Percentiles rank a stretch among this genome's conserved stretches.
Conservation (phyloP, 2,329 filamentous ascomycete species). For the Thielaviopsis euricoi region DNA sequence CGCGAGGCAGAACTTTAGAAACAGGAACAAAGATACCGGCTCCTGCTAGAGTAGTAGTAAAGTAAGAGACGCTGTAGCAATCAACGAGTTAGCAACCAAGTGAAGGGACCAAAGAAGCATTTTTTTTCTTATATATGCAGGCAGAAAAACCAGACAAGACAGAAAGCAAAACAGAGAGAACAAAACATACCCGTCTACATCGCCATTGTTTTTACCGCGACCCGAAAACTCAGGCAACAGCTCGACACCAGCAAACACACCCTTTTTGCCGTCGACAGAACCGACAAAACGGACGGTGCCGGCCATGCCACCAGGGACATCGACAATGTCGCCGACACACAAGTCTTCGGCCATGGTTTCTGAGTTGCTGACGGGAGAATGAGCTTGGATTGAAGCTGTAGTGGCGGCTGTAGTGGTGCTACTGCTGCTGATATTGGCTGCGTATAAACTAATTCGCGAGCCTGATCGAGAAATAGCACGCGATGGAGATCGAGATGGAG, state of each 20-base stretch:
- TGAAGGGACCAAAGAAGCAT: conserved; percentile 2
- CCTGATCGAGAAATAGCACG: neutral
- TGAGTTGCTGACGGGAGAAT: neutral
- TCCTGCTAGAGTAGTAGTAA: conserved; percentile 58
- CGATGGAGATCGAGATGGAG: neutral
- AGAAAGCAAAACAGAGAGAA: too few species aligned
- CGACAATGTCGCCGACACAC: conserved; percentile 66
- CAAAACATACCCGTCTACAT: conserved; percentile 69
- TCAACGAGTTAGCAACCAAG: neutral
- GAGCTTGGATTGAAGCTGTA: conserved; percentile 16
- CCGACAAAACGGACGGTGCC: conserved; percentile 84
- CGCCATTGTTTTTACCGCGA: conserved; percentile 86
- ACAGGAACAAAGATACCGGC: conserved; percentile 89
- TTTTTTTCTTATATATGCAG: too few species aligned
- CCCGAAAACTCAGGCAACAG: conserved; percentile 63
- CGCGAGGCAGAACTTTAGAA: conserved; percentile 58
- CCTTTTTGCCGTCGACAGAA: conserved; percentile 72
- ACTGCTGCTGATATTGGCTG: neutral
- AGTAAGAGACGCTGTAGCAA: conserved; percentile 63
- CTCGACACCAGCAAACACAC: conserved; percentile 84
- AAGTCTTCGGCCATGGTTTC: conserved; percentile 27
- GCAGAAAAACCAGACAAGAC: too few species aligned
- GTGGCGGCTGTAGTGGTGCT: conserved; percentile 18
- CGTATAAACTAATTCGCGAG: neutral
- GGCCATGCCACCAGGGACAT: conserved; percentile 85